Conservation (phyloP, 2,329 filamentous ascomycete species). For the Graphiopsis chlorocephala region DNA sequence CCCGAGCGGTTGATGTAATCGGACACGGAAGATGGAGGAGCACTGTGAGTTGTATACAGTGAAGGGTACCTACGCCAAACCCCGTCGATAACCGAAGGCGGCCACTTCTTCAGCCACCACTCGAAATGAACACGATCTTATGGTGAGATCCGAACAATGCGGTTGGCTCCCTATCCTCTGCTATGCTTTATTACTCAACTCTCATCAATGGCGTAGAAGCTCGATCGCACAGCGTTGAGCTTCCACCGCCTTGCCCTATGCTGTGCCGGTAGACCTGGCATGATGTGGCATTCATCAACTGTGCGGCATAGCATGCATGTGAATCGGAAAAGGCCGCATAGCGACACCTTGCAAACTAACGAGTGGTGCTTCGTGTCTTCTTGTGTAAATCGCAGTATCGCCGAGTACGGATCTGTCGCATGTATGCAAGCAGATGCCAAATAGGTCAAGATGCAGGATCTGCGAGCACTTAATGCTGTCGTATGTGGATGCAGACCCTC, state of each 20-base stretch:
- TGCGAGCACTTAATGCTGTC: neutral
- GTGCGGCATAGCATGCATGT: neutral
- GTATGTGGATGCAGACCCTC: neutral
- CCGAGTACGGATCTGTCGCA: neutral
- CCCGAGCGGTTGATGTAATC: neutral
- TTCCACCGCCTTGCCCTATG: too few species aligned
- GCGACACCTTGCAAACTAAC: neutral
- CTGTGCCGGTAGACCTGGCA: neutral
- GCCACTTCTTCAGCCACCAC: neutral
- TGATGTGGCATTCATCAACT: neutral
- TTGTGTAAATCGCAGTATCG: neutral
- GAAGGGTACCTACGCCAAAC: neutral
- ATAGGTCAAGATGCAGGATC: neutral
- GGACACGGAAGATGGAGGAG: neutral
- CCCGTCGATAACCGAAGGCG: neutral
- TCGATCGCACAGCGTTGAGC: neutral
- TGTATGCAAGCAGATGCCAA: neutral
- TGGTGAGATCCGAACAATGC: neutral
- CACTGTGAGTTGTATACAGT: neutral
- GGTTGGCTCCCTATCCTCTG: neutral
- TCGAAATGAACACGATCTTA: neutral
- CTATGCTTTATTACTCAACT: neutral
- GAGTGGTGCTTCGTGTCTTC: neutral
- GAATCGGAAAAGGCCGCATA: neutral
- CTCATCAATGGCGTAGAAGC: neutral